Base-by-base conservation (phyloP, 208 protist genomes). In the Acanthamoeba lenticulata region DNA sequence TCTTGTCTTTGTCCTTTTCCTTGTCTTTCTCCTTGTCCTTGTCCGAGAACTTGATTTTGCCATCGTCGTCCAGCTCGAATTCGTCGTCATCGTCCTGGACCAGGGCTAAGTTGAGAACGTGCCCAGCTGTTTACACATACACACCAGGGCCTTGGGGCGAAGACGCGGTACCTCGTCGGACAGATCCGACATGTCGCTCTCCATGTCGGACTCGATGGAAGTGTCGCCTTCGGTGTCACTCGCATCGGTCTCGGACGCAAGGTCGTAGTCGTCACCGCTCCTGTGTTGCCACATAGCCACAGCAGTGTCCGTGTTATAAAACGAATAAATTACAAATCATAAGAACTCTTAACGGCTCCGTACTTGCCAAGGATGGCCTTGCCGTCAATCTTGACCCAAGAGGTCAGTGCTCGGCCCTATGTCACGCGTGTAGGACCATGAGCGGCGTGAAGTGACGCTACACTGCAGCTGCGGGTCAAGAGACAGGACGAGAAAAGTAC, bases 371-470 rank as follows among this genome's bases (percentile, higher is more conserved):
- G 24, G 52, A 90, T 90, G n/a, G 52, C 32, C 34, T 90, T 90
- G 47, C 60, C 60, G 38, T 90, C 81, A 34, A 90, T 90, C 45
- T 90, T 90, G 49, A 90, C 42, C 81, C 81, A 90, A 2, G 49
- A 62, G 27, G 81, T 65, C 24, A 24, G 52, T 32, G 60, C 34
- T 40, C 81, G 44, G n/a, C 32, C 52, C 81, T 90, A 44, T 32
- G 60, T 29, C 24, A 85, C 6, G 6, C n/a, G 15, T 77, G 34
- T 13, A 42, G 29, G 3, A 17, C 27, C 15, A 17, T 15, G 38
- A 27, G 15, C 15, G 9, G 3, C 34, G 11, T 83, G 38, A 83
- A 83, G 36, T 52, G 36, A 83, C 44, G 9, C 1, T 21, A 44
- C 3, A 24, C n/a, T 9, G 36, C 34, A 32, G 19, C 29, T 47